Evolutionary conservation across 345 rosid species (phyloP), one percentile per base, ranked within the genome.

Genomic region (Streptanthus diversifolius): DNA sequence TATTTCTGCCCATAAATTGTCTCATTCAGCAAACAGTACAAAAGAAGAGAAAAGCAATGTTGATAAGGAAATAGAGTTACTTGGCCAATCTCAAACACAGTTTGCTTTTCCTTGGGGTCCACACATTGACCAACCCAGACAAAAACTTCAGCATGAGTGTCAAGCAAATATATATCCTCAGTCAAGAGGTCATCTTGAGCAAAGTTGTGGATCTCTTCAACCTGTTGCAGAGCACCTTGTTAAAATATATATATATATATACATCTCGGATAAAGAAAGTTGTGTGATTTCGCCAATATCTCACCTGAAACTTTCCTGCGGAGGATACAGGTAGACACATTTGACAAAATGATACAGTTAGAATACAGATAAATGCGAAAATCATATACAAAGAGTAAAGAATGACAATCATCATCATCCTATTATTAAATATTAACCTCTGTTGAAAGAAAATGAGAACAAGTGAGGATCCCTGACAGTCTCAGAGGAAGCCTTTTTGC

Each of bases 261-360:
- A 24, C 1, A 21, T 67, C 51, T 49, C 24, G 10, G 11, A 4
- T 8, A 25, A 15, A 18, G 12, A 73, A 73, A 41, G 29, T 39
- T 27, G 19, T n/a, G 61, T 55, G 19, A 55, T 68, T 58, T 71
- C 17, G 62, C 37, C 37, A 15, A 63, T 24, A 73, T 72, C 86
- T 89, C 80, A 95, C 99, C 97, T 90, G 90, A 82, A 91, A 87
- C 74, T 95, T 95, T 77, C 92, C 99, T 90, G 92, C 13, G 7
- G 55, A 7, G 44, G 59, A 63, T 68, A 55, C 58, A 41, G 11
- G 71, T 25, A 56, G 78, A 48, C 63, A 68, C 70, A 72, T 71
- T 80, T 62, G 3, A 13, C 25, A 25, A 48, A 43, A 17, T 51
- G 54, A 68, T 27, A 55, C 1, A 8, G 60, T 76, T 63, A 76